A percentile compares a stretch with the other conserved stretches of the same genome.
phyloP scores from a whole-genome alignment of 257 asterid species.

The Leonotis leonurus region DNA sequence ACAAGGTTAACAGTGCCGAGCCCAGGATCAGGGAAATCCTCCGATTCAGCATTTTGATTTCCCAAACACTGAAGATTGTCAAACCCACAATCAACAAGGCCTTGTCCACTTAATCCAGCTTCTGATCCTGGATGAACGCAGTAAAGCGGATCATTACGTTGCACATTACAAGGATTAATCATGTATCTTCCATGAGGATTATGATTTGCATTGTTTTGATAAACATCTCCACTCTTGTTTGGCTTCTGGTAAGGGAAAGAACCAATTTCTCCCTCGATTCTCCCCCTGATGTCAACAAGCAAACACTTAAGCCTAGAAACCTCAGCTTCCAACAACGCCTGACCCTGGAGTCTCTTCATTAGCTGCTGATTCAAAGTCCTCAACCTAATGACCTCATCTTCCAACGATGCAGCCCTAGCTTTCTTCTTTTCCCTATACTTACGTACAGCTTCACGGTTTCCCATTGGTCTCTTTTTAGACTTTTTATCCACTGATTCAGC shows the following conservation, averaged over 20 bases:
- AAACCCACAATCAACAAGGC: conserved; percentile 51
- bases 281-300: conserved; percentile 92
- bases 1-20: conserved; percentile 25
- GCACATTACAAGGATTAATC: conserved; percentile 76
- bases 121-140: conserved; percentile 74
- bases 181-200: conserved; percentile 52
- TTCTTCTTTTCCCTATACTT: conserved; percentile 95
- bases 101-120: conserved; percentile 41
- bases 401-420: conserved; percentile 80
- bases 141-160: conserved; percentile 65
- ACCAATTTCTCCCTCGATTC: conserved; percentile 98
- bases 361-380: conserved; percentile 84
- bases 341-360: conserved; percentile 83
- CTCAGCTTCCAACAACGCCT: conserved; percentile 86
- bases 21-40: conserved; percentile 44
- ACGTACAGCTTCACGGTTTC: conserved; percentile 96
- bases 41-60: conserved; percentile 31
- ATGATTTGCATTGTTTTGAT: conserved; percentile 37
- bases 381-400: conserved; percentile 72
- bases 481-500: conserved; percentile 76
- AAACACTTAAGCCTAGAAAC: conserved; percentile 84
- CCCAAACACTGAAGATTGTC: conserved; percentile 59
- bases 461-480: conserved; percentile 65
- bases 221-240: conserved; percentile 34
- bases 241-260: conserved; percentile 94